Percentiles rank a stretch among this genome's conserved stretches.
Evolutionary conservation across 2,329 filamentous ascomycete genomes (phyloP).

Genomic region (Alternaria triticimaculans): DNA sequence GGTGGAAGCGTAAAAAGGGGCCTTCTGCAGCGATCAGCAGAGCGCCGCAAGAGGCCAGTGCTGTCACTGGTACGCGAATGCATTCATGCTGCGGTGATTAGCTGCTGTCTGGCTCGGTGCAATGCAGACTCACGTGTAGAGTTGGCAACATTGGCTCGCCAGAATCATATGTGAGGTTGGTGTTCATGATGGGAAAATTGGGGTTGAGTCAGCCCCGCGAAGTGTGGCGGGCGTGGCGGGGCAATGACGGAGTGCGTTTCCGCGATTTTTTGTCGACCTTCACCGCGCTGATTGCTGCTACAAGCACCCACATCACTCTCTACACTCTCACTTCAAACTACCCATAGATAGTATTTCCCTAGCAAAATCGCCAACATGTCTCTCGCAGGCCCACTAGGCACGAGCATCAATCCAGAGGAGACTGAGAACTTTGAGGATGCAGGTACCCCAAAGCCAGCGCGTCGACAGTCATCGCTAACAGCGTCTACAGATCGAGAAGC

Average conservation of each 20-base stretch:
- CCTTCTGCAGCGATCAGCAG: slow-evolving; percentile 54
- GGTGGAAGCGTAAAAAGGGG: slow-evolving; percentile 50
- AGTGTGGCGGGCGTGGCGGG: slow-evolving; percentile 20
- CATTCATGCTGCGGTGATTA: slow-evolving; percentile 46
- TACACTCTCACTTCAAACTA: background rate
- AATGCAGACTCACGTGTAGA: slow-evolving; percentile 37
- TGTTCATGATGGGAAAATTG: slow-evolving; percentile 33
- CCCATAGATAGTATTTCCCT: background rate
- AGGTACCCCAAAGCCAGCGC: slow-evolving; percentile 42
- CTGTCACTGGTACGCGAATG: slow-evolving; percentile 54
- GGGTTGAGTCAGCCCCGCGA: slow-evolving; percentile 46
- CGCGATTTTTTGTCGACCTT: slow-evolving; percentile 28
- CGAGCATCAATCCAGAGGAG: slow-evolving; percentile 58
- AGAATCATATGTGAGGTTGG: slow-evolving; percentile 22
- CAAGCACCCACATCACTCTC: background rate
- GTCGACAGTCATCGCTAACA: slow-evolving; percentile 24
- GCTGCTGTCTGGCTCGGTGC: background rate
- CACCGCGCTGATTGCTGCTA: background rate
- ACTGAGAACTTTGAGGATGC: slow-evolving; percentile 75
- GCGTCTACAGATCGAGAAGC: slow-evolving; percentile 84
- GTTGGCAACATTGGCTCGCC: slow-evolving; percentile 43
- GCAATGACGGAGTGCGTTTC: slow-evolving; percentile 32
- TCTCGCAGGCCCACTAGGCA: slow-evolving; percentile 36
- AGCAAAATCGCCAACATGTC: slow-evolving; percentile 38
- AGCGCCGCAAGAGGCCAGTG: slow-evolving; percentile 47